Percentiles rank a stretch among this genome's conserved stretches.
Evolutionary conservation across 1,139 yeast genomes (phyloP).

Genomic region (Spathaspora sp.): DNA sequence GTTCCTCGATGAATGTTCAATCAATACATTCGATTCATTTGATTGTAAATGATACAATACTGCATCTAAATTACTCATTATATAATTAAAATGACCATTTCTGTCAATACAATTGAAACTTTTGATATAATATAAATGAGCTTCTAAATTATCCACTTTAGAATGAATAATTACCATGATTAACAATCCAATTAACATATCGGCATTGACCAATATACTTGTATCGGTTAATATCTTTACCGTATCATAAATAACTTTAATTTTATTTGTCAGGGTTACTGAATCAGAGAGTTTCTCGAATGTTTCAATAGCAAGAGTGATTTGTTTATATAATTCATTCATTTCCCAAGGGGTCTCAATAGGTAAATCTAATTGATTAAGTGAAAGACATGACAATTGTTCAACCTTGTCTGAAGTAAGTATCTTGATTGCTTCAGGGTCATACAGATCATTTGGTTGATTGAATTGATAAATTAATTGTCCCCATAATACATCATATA

Average conservation of each 20-base stretch:
- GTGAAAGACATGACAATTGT: constrained; percentile 52
- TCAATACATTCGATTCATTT: constrained; percentile 37
- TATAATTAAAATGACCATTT: constrained; percentile 43
- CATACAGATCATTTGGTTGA: constrained; percentile 27
- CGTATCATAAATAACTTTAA: constrained; percentile 52
- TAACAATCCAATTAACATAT: constrained; percentile 70
- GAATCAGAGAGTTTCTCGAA: constrained; percentile 51
- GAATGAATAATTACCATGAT: constrained; percentile 72
- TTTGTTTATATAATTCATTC: constrained; percentile 47
- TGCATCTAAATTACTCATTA: constrained; percentile 78
- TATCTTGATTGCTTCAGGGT: constrained; percentile 29
- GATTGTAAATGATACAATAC: constrained; percentile 62
- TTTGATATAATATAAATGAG: constrained; percentile 65
- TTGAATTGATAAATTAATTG: constrained; percentile 44
- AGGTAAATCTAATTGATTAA: constrained; percentile 72
- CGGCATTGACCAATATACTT: constrained; percentile 65
- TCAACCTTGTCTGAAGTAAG: constrained; percentile 37
- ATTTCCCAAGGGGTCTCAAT: constrained; percentile 38
- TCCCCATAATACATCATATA: constrained; percentile 67
- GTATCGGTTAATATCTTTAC: constrained; percentile 47
- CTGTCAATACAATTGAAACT: constrained; percentile 47
- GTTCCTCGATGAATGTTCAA: constrained; percentile 48
- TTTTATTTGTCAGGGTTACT: constrained; percentile 52
- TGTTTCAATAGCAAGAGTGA: constrained; percentile 52
- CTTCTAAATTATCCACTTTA: constrained; percentile 55